These are phyloP conservation scores for Quercus suber DNA, from an alignment of 306 rosid genomes.

Conservation along the genomic window DNA sequence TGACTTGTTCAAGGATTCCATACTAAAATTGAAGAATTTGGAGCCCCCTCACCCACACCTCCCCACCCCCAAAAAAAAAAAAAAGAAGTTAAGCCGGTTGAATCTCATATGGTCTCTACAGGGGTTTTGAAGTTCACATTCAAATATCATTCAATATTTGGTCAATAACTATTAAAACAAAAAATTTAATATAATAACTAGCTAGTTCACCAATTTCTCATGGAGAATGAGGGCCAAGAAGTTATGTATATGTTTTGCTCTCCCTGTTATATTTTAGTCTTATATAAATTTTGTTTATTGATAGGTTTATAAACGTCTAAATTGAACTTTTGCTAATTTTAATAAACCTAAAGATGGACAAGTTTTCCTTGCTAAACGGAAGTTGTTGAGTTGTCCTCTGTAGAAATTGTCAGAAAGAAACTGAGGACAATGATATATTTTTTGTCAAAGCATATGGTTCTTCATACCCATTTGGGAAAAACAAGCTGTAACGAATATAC, in stretches of 20 bases:
- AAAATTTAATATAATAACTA: background rate
- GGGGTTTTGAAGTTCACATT: background rate
- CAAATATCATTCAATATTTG: background rate
- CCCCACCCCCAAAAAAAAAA: background rate
- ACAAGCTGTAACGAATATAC: background rate
- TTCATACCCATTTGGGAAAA: background rate
- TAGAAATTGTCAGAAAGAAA: constrained; percentile 23
- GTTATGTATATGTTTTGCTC: no score
- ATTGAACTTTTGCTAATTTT: constrained; percentile 23
- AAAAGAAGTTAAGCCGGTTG: background rate
- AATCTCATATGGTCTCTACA: constrained; percentile 8
- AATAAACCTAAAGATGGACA: constrained; percentile 2
- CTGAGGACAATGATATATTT: constrained; percentile 7
- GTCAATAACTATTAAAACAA: background rate
- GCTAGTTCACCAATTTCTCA: no score
- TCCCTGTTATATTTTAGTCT: no score
- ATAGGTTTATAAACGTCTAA: background rate
- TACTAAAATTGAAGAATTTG: background rate
- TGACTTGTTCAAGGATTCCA: background rate
- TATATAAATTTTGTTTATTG: background rate
- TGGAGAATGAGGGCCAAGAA: no score
- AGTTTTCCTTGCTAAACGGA: constrained; percentile 12
- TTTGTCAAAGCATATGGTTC: constrained; percentile 10
- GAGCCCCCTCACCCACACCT: fast-evolving
- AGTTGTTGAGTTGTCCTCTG: constrained; percentile 26